Base-by-base conservation (phyloP, 1,284 basidiomycete genomes). In the Apiotrichum mycotoxinovorans region DNA sequence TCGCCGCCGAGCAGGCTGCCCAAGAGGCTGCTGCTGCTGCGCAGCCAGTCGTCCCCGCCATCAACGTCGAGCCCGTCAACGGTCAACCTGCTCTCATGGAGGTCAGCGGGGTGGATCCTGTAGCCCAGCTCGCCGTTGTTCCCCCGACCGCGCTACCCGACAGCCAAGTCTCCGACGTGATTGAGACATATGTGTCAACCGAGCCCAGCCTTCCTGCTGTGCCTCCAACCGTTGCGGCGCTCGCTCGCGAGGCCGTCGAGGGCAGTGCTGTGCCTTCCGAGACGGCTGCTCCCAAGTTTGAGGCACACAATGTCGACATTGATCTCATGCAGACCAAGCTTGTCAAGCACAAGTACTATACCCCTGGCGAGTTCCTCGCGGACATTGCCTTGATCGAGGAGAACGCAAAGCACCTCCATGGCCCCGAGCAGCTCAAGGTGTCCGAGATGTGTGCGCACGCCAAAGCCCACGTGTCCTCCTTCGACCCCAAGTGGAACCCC, bases 371-470 rank as follows among this genome's bases (percentile, higher is more conserved):
- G 56, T 96, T 98, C 79, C 81, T 97, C 11, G 85, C 87, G 42
- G 96, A 98, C 69, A 82, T 98, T 52, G 80, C 83, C 50, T 88
- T 88, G 76, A 97, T 98, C 60, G 88, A 94, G 22, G 84, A 87
- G 65, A 98, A 98, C 66, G 89, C 95, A 0, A 80, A 84, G 45
- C 80, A 80, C 25, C 67, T 84, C 48, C 82, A 86, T 60, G 92
- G 98, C 70, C 95, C 95, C 12, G 80, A 88, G 38, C 75, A 90
- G 33, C 83, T 85, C 67, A 87, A 88, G 65, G 89, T 96, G 0
- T 87, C 91, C 61, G 88, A 92, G 52, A 91, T 98, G 91, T 83
- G 86, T 58, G 93, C 87, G 30, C 85, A 91, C 45, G 84, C 91
- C 0, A 83, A 90, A 70, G 86, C 97, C 58, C 87, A 92, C 78